These are phyloP conservation scores for Naganishia albida DNA, from an alignment of 1,284 basidiomycete genomes.

Conservation along the genomic window DNA sequence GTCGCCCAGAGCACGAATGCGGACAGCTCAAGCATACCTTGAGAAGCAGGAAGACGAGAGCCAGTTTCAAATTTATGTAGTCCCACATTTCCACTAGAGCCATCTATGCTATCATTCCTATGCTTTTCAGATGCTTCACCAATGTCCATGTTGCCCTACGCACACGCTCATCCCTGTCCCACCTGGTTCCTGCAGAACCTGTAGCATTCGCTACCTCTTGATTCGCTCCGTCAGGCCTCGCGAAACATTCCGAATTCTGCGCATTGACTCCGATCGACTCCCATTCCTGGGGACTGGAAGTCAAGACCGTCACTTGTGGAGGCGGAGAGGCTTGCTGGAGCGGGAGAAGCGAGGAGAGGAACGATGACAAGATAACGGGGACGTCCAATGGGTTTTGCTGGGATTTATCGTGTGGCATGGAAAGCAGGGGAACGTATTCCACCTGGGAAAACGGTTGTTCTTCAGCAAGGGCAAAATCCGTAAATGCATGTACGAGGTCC, in stretches of 20 bases:
- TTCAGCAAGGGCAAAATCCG: neutral
- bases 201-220: neutral
- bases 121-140: slow-evolving; percentile 25
- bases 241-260: neutral
- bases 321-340: slow-evolving; percentile 16
- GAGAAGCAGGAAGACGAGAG: no score
- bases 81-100: no score
- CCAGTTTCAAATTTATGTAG: no score
- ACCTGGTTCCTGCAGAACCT: slow-evolving; percentile 8
- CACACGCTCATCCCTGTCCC: slow-evolving; percentile 21
- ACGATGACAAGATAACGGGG: slow-evolving; percentile 13
- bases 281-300: slow-evolving; percentile 21
- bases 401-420: slow-evolving; percentile 17
- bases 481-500: neutral
- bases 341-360: slow-evolving; percentile 14
- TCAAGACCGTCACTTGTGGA: slow-evolving; percentile 22
- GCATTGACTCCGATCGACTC: slow-evolving; percentile 13
- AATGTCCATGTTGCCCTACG: slow-evolving; percentile 20
- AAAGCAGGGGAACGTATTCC: slow-evolving; percentile 15
- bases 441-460: neutral
- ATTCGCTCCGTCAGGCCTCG: neutral
- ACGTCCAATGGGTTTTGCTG: slow-evolving; percentile 13
- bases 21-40: no score
- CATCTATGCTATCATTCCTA: slow-evolving; percentile 15
- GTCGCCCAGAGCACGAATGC: no score